Conservation (phyloP, 176 grass and related monocot species). For the Microstegium vimineum region DNA sequence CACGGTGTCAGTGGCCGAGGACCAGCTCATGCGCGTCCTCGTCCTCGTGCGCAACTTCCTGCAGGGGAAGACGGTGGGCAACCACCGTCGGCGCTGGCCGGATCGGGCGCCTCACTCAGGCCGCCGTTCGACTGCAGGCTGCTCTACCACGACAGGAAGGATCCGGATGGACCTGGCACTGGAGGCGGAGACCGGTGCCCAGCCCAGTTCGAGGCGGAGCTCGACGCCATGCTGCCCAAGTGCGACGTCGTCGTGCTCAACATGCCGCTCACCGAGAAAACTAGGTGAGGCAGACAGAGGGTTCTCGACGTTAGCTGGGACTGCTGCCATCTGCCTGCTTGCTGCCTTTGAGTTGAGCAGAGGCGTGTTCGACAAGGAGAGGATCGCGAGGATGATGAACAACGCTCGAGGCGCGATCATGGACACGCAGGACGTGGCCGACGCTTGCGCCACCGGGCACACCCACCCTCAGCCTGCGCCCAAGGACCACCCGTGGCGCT, state of each 20-base stretch:
- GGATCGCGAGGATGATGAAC: conserved; percentile 76
- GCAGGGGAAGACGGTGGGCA: conserved; percentile 52
- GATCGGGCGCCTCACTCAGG: conserved; percentile 37
- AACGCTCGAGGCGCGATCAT: conserved; percentile 82
- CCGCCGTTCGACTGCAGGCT: conserved; percentile 47
- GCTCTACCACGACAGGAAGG: conserved; percentile 52
- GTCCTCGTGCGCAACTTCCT: conserved; percentile 52
- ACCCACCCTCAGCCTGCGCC: conserved; percentile 69
- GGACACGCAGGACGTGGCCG: conserved; percentile 65
- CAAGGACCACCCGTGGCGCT: conserved; percentile 78
- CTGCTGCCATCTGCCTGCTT: neutral
- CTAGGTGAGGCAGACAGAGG: conserved; percentile 17
- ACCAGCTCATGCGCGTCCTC: conserved; percentile 53
- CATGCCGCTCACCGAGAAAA: conserved; percentile 54
- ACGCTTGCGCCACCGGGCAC: conserved; percentile 60
- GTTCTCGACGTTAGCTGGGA: too few relatives aligned
- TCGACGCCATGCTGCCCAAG: conserved; percentile 54
- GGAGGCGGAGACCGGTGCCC: conserved; percentile 42
- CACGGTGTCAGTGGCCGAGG: conserved; percentile 56
- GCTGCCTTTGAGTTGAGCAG: conserved; percentile 29
- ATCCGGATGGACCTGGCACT: conserved; percentile 1
- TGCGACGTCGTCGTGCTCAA: conserved; percentile 55
- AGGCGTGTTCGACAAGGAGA: conserved; percentile 77
- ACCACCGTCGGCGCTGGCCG: conserved; percentile 53
- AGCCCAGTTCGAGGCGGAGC: conserved; percentile 37